Evolutionary conservation across 1,284 basidiomycete species (phyloP).

Genomic region (Cutaneotrichosporon sp.): DNA sequence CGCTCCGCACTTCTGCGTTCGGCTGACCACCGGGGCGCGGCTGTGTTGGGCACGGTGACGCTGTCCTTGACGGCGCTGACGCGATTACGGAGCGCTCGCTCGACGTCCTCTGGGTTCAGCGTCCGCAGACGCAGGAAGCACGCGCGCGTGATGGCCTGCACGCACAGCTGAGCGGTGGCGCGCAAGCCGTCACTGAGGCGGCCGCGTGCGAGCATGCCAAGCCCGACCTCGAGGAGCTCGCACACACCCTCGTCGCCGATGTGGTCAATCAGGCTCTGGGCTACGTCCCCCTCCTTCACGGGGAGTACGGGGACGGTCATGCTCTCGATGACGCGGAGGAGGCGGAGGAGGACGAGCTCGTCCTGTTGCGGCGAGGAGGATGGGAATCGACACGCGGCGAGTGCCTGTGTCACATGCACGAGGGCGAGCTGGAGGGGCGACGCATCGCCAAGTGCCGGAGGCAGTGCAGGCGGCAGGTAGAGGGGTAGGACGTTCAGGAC

Average conservation of each 20-base stretch:
- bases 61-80: slow-evolving; percentile 32
- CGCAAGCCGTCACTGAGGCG: slow-evolving; percentile 71
- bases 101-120: slow-evolving; percentile 55
- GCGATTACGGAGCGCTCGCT: slow-evolving; percentile 33
- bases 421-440: slow-evolving; percentile 60
- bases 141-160: slow-evolving; percentile 80
- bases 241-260: slow-evolving; percentile 93
- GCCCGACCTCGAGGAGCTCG: slow-evolving; percentile 95
- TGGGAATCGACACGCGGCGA: slow-evolving; percentile 97
- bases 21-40: background rate
- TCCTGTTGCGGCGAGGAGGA: slow-evolving; percentile 93
- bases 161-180: slow-evolving; percentile 88
- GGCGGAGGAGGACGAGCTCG: slow-evolving; percentile 89
- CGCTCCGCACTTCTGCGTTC: background rate
- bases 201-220: slow-evolving; percentile 97
- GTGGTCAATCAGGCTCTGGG: slow-evolving; percentile 52
- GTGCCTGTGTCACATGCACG: slow-evolving; percentile 79
- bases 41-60: slow-evolving; percentile 17
- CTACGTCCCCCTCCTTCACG: background rate
- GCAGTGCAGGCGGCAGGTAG: slow-evolving; percentile 51
- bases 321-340: slow-evolving; percentile 86
- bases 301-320: slow-evolving; percentile 64
- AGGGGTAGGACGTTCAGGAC: slow-evolving; percentile 68
- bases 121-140: slow-evolving; percentile 73
- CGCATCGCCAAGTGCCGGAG: slow-evolving; percentile 32